phyloP scores from a whole-genome alignment of 108 stramenopile species.

The Aurantiochytrium sp. region DNA sequence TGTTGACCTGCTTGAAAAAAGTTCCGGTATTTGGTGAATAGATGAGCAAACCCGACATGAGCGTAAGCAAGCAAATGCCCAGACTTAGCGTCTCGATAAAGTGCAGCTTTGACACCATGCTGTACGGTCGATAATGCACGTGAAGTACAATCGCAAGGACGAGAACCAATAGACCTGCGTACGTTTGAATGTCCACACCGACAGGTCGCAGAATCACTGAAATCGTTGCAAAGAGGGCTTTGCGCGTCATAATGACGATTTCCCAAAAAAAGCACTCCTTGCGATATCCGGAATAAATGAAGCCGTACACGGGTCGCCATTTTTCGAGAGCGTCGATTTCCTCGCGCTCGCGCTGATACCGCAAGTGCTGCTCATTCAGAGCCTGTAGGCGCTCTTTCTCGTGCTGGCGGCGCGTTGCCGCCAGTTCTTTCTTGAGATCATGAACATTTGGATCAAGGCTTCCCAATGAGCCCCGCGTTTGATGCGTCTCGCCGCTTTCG shows the following conservation, averaged over 20 bases:
- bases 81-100: not conserved
- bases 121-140: not conserved
- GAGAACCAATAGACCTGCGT: not conserved
- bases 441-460: not conserved
- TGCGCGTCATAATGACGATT: not conserved
- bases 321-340: not conserved
- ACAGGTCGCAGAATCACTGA: not conserved
- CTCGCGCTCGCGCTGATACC: not conserved
- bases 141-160: not conserved
- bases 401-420: not conserved
- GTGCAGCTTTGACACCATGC: not conserved
- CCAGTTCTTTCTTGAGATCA: not conserved
- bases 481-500: no score
- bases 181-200: not conserved
- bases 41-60: not conserved
- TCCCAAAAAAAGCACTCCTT: conserved; percentile 1
- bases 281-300: not conserved
- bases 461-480: no score
- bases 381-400: not conserved
- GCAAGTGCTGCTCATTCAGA: not conserved
- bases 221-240: not conserved
- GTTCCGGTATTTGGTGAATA: not conserved
- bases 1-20: not conserved
- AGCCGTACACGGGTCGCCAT: not conserved
- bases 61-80: not conserved